A percentile compares a stretch with the other conserved stretches of the same genome.
Conservation (phyloP, 2,329 filamentous ascomycete species). For the Scytalidium sp. region DNA sequence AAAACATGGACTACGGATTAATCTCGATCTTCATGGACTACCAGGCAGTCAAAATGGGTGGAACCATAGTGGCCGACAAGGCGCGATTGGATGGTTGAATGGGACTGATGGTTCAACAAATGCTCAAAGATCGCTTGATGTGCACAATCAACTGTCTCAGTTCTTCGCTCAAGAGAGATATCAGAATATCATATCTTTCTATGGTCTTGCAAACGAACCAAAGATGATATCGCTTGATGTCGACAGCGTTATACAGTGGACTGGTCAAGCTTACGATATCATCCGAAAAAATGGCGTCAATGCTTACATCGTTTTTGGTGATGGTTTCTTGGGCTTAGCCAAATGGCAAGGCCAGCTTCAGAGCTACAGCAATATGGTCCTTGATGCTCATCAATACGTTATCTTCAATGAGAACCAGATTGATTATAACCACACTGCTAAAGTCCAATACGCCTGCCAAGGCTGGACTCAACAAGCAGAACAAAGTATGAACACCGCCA, state of each 20-base stretch:
- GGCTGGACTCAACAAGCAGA: constrained; percentile 81
- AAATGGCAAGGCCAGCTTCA: constrained; percentile 88
- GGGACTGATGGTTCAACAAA: constrained; percentile 81
- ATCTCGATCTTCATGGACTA: constrained; percentile 87
- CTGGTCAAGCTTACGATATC: constrained; percentile 65
- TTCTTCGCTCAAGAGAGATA: constrained; percentile 96
- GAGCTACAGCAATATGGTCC: constrained; percentile 67
- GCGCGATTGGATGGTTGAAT: constrained; percentile 82
- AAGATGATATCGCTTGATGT: constrained; percentile 72
- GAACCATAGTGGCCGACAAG: constrained; percentile 90
- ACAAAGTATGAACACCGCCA: constrained; percentile 66
- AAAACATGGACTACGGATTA: constrained; percentile 87
- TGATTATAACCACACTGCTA: constrained; percentile 74
- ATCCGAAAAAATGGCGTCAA: constrained; percentile 76
- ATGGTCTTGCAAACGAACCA: constrained; percentile 93
- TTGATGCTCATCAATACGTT: constrained; percentile 98
- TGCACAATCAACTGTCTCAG: constrained; percentile 81
- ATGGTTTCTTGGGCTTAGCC: constrained; percentile 87
- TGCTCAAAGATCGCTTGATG: constrained; percentile 75
- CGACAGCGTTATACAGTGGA: constrained; percentile 74
- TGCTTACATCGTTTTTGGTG: constrained; percentile 78
- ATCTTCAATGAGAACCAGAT: constrained; percentile 95
- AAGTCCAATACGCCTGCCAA: constrained; percentile 82
- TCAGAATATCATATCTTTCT: constrained; percentile 86
- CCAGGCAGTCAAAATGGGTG: constrained; percentile 96